Percentiles rank a stretch among this genome's conserved stretches.
Conservation (phyloP, 352 stramenopile genomes). For the Aphanomyces cochlioides region DNA sequence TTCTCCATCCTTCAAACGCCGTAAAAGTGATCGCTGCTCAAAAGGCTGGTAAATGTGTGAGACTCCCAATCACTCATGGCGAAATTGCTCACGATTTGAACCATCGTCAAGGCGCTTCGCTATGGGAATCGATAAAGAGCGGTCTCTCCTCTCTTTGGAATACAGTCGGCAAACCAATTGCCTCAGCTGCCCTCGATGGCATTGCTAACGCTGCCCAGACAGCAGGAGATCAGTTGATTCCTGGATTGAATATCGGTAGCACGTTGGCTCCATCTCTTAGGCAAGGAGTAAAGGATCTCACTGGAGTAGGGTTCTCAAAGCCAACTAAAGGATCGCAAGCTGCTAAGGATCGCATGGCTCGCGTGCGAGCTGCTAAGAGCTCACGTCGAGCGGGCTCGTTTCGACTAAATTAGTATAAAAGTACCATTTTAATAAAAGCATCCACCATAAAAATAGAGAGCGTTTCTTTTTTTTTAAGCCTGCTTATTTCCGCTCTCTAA, state of each 20-base stretch:
- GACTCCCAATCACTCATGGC: neutral
- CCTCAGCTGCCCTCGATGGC: no score
- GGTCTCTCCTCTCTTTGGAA: constrained; percentile 1
- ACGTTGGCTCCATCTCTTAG: neutral
- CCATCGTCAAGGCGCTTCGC: neutral
- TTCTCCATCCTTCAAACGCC: constrained; percentile 9
- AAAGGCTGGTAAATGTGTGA: neutral
- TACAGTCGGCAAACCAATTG: no score
- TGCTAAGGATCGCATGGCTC: neutral
- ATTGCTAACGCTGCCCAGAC: no score
- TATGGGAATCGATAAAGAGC: no score
- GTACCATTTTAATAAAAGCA: no score
- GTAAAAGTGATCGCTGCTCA: neutral
- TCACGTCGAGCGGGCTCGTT: neutral
- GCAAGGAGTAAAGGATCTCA: neutral
- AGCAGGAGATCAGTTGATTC: no score
- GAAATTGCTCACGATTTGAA: neutral
- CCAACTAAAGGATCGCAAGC: neutral
- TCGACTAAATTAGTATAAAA: no score
- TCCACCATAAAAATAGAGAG: no score
- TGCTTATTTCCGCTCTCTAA: neutral
- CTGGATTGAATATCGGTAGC: neutral
- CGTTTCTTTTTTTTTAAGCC: no score
- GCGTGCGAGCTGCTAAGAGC: neutral
- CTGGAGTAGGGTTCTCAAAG: neutral